Percentiles rank a stretch among this genome's conserved stretches.
Conservation (phyloP, 2,329 filamentous ascomycete species). For the Thelonectria discophora region DNA sequence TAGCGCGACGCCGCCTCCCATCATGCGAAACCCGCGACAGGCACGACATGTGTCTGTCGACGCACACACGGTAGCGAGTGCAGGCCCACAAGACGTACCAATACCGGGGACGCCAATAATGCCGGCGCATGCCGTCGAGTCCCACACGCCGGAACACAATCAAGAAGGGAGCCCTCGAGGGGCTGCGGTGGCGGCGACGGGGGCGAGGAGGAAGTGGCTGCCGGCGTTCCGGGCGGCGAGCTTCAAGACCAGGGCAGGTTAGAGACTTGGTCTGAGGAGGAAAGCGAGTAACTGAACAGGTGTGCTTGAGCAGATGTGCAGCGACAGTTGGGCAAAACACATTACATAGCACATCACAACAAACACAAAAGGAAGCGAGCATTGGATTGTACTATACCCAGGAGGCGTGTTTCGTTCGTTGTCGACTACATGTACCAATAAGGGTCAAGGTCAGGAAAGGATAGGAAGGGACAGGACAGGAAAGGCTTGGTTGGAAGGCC, state of each 20-base stretch:
- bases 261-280: constrained; percentile 36
- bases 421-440: background rate
- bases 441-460: constrained; percentile 17
- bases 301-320: too few relatives aligned
- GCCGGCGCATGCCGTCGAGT: constrained; percentile 15
- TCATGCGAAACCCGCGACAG: constrained; percentile 56
- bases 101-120: constrained; percentile 33
- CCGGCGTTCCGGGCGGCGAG: constrained; percentile 43
- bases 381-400: constrained; percentile 36
- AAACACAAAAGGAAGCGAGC: constrained; percentile 21
- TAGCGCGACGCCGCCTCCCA: constrained; percentile 66
- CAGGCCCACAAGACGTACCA: constrained; percentile 26
- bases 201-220: constrained; percentile 49
- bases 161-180: constrained; percentile 30
- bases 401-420: constrained; percentile 22
- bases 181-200: constrained; percentile 36
- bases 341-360: constrained; percentile 9
- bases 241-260: constrained; percentile 41
- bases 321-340: constrained; percentile 20
- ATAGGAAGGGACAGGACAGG: background rate
- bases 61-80: constrained; percentile 17
- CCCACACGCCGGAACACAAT: constrained; percentile 26
- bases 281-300: too few relatives aligned
- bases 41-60: constrained; percentile 42
- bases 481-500: constrained; percentile 23